Evolutionary conservation across 129 eudicot species (phyloP).

Genomic region (Tanacetum coccineum): DNA sequence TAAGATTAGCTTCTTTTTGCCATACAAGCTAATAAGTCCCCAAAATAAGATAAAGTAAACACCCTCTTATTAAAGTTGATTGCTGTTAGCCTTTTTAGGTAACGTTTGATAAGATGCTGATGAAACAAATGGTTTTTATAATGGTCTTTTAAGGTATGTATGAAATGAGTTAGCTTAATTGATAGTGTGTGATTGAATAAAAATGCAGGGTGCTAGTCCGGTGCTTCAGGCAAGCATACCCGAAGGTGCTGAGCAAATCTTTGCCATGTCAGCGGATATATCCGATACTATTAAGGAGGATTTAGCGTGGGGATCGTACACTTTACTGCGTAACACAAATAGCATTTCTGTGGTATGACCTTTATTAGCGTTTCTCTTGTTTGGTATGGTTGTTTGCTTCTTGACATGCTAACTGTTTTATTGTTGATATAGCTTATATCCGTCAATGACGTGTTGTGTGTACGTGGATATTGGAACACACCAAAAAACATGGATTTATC

Average conservation of each 20-base stretch:
- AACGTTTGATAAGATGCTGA: neutral
- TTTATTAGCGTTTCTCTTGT: neutral
- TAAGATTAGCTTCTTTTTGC: too few species aligned
- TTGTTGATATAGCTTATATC: conserved; percentile 55
- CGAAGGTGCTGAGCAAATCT: conserved; percentile 64
- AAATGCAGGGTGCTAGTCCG: conserved; percentile 60
- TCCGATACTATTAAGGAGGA: conserved; percentile 52
- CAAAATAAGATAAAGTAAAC: too few species aligned
- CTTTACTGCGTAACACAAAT: conserved; percentile 72
- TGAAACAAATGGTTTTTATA: neutral
- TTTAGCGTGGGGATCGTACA: conserved; percentile 88
- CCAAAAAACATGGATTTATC: conserved; percentile 50
- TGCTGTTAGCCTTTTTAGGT: too few species aligned
- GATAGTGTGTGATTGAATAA: neutral
- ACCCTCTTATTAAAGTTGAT: too few species aligned
- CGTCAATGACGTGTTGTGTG: conserved; percentile 54
- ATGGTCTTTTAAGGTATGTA: too few species aligned
- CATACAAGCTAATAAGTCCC: too few species aligned
- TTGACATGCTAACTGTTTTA: conserved; percentile 23
- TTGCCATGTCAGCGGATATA: conserved; percentile 58
- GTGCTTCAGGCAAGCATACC: conserved; percentile 55
- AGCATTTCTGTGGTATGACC: conserved; percentile 66
- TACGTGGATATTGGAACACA: conserved; percentile 87
- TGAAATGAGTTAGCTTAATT: too few species aligned
- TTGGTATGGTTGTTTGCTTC: neutral